Base-by-base conservation (phyloP, 371 early-diverging fungal species). In the Mucor saturninus region DNA sequence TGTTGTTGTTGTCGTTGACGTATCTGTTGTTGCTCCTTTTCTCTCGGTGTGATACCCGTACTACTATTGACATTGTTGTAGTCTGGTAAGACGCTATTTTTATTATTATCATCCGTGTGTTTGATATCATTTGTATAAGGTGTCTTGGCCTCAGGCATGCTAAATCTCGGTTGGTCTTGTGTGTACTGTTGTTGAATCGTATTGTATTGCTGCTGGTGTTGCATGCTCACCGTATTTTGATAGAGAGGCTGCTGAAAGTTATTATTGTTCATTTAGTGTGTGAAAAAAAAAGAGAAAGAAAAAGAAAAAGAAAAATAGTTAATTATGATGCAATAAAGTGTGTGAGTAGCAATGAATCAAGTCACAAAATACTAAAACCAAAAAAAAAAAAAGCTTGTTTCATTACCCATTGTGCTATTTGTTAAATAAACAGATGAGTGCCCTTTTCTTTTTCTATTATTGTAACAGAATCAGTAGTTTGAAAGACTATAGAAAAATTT, bases 11-110 rank as follows among this genome's bases (percentile, higher is more conserved):
- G 56, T 14, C 60, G 63, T 15, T 66, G 59, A 10, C 54, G 51
- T 15, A 51, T 29, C 11, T 63, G 59, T 26, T 43, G 45, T 31
- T 56, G 60, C 28, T 69, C 64, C 49, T 40, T 69, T 57, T 69
- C 57, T 50, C 39, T 52, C 7, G 65, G 65, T 46, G 69, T 53
- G 3, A 51, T 30, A n/a, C 58, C 59, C n/a, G 14, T 53, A 38
- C 32, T 53, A 38, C 32, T n/a, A 40, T 56, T 53, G 7, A 31
- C 51, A 26, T 54, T 54, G 30, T 54, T 54, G 30, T 67, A 67
- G 1, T 28, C 54, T n/a, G 67, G 67, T n/a, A 61, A 45, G 1
- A 46, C 46, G 8, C 2, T 21, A 6, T 46, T 46, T 21, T 46
- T 46, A 21, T 21, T 46, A 46, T 46, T 5, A 46, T 4, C 21